phyloP scores from a whole-genome alignment of 176 grass and related monocot genomes.

The Musa itinerans region DNA sequence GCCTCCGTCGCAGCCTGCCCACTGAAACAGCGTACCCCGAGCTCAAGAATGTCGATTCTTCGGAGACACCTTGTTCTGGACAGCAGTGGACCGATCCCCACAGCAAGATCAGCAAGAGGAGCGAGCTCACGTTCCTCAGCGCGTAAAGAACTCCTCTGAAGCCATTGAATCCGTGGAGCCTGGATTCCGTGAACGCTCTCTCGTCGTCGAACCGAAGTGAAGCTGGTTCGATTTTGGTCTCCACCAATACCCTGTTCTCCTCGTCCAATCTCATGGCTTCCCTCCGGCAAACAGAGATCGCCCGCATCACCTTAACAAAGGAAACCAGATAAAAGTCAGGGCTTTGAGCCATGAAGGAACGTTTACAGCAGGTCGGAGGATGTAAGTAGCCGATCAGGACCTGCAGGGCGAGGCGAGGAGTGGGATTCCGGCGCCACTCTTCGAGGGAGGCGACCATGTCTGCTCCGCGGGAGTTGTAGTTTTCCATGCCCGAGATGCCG shows the following conservation, averaged over 20 bases:
- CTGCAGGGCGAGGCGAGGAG: neutral
- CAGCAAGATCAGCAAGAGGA: slow-evolving; percentile 15
- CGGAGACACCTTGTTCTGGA: neutral
- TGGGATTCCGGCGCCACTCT: slow-evolving; percentile 8
- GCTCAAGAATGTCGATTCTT: neutral
- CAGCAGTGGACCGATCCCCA: slow-evolving; percentile 14
- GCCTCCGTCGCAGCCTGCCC: slow-evolving; percentile 13
- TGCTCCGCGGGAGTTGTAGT: slow-evolving; percentile 5
- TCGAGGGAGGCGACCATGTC: slow-evolving; percentile 16
- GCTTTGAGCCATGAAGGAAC: neutral
- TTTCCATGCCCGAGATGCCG: slow-evolving; percentile 17
- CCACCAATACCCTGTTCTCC: slow-evolving; percentile 19
- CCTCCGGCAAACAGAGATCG: slow-evolving; percentile 10
- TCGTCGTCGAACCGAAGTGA: slow-evolving; percentile 19
- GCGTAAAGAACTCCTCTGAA: slow-evolving; percentile 15
- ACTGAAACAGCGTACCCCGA: slow-evolving; percentile 1
- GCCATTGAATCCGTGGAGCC: slow-evolving; percentile 12
- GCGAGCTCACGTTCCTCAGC: slow-evolving; percentile 10
- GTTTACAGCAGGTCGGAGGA: neutral
- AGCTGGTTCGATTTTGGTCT: slow-evolving; percentile 4
- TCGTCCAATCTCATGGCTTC: slow-evolving; percentile 17
- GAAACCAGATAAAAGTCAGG: neutral
- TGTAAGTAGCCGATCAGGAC: neutral
- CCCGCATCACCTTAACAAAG: slow-evolving; percentile 7
- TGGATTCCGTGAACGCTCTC: slow-evolving; percentile 6